Evolutionary conservation across 1,284 basidiomycete species (phyloP), one percentile per base, ranked within the genome.

Genomic region (Irpex sp.): DNA sequence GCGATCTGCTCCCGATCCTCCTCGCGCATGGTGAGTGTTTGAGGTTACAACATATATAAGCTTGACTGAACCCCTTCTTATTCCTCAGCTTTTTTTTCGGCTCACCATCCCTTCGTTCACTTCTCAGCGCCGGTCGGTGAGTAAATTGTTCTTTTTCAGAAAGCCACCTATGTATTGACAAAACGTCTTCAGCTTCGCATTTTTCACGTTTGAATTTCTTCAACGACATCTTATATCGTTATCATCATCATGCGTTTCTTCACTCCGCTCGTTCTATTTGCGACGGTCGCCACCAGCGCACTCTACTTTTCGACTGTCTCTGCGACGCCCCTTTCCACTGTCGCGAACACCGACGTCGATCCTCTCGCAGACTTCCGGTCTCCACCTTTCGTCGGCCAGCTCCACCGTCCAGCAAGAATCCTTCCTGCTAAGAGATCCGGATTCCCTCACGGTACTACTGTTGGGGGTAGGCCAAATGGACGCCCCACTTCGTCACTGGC

Each of bases 81-180:
- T 7, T 15, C 21, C 34, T 34, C 54, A 56, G 54, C 8, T 56
- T 26, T 56, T 56, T 26, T 56, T 19, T 21, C 19, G 17, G 19
- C 26, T 54, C 51, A 15, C 13, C 13, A n/a, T n/a, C 13, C 17
- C 19, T 19, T 54, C 26, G 19, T 54, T 31, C 11, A 56, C 19
- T 56, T 56, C 54, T n/a, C 11, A 36, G 54, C 54, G 54, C 54
- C 19, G 54, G 54, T 36, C 54, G 54, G 54, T 56, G 17, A 56
- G 54, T 26, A 11, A 13, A 11, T 9, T 15, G 21, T 34, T 21
- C 0, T 15, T 34, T 26, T 56, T 19, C 11, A 11, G 51, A n/a
- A 21, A n/a, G 19, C 11, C 15, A 56, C 54, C 34, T 13, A 13
- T 7, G 13, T 34, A 17, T 19, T 56, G n/a, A 56, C 17, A 36